A percentile compares a stretch with the other conserved stretches of the same genome.
phyloP scores from a whole-genome alignment of 2,329 filamentous ascomycete genomes.

The Aspergillus caelatus region DNA sequence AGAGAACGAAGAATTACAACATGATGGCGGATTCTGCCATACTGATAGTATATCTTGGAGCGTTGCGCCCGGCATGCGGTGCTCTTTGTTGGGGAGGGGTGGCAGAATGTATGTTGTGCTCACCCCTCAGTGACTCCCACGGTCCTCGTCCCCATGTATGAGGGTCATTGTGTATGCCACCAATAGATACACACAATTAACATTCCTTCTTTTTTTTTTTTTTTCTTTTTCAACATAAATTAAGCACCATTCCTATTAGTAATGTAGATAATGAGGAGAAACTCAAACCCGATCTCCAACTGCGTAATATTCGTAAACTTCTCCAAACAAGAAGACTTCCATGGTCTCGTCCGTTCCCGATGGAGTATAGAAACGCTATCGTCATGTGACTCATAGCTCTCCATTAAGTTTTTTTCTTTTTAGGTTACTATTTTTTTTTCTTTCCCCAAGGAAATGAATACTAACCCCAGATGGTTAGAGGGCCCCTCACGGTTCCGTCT shows the following conservation, averaged over 20 bases:
- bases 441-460: background rate
- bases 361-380: background rate
- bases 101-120: background rate
- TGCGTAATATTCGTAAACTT: background rate
- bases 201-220: background rate
- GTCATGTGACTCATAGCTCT: conserved; percentile 2
- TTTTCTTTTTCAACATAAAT: background rate
- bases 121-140: conserved; percentile 6
- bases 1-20: background rate
- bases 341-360: background rate
- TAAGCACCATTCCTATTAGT: background rate
- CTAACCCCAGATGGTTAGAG: background rate
- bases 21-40: background rate
- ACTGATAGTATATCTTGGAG: background rate
- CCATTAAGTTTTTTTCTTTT: background rate
- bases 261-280: background rate
- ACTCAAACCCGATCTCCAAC: background rate
- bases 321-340: background rate
- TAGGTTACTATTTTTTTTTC: too few relatives aligned
- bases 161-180: background rate
- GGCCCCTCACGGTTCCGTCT: background rate
- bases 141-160: conserved; percentile 1
- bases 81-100: background rate
- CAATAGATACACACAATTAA: background rate
- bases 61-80: background rate